A percentile compares a stretch with the other conserved stretches of the same genome.
Evolutionary conservation across 257 asterid species (phyloP).

Genomic region (Fraxinus quadrangulata): DNA sequence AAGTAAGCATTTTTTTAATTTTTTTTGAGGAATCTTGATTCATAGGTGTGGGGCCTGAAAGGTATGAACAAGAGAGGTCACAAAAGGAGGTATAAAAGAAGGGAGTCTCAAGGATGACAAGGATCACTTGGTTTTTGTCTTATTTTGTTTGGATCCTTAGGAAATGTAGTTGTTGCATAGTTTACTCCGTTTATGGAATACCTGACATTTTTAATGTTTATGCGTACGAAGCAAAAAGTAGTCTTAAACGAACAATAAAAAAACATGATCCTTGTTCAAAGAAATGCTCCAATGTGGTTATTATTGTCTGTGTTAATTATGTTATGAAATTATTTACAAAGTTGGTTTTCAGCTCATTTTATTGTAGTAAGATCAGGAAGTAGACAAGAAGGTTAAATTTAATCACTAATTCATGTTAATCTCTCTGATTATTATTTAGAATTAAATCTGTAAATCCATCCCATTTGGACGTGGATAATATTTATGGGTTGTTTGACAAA

Average conservation of each 20-base stretch:
- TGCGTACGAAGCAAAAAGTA: background rate
- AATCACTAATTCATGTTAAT: no score
- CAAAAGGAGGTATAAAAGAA: background rate
- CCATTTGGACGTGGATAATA: no score
- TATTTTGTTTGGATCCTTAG: background rate
- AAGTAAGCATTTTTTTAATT: constrained; percentile 11
- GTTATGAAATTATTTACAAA: background rate
- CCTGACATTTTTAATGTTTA: background rate
- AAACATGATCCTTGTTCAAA: background rate
- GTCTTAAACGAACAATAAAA: background rate
- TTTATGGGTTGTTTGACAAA: no score
- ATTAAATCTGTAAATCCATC: no score
- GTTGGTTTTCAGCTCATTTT: background rate
- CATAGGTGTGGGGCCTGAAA: background rate
- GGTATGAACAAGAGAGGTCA: constrained; percentile 1
- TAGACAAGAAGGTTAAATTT: background rate
- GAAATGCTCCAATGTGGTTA: background rate
- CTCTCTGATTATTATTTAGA: background rate
- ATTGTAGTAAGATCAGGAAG: background rate
- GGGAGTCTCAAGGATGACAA: constrained; percentile 20
- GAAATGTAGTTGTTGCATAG: constrained; percentile 9
- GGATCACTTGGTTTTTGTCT: background rate
- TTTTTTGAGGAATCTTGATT: background rate
- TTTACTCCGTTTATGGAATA: background rate
- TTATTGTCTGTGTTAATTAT: background rate